Evolutionary conservation across 139 green algal genomes (phyloP).

Genomic region (Micractinium sp.): DNA sequence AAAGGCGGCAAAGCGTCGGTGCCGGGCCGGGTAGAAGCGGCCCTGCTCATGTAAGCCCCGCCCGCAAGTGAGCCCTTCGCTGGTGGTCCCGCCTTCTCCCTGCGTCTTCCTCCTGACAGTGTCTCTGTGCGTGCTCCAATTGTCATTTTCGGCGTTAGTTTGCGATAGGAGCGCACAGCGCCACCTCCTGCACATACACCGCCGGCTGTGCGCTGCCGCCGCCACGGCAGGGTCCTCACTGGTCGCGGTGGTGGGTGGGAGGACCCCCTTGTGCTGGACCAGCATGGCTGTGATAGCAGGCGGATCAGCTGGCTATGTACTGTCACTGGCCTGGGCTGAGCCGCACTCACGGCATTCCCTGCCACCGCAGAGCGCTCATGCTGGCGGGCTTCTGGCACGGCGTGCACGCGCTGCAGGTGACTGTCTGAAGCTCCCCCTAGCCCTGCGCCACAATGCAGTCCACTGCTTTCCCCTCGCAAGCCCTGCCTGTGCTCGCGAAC

Average conservation of each 20-base stretch:
- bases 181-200: not conserved
- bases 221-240: no score
- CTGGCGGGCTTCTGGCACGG: conserved; percentile 20
- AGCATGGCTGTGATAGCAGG: no score
- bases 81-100: not conserved
- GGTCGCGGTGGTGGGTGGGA: no score
- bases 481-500: no score
- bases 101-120: no score
- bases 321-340: not conserved
- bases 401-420: conserved; percentile 26
- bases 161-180: no score
- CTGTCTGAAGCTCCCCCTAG: not conserved
- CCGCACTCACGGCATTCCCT: not conserved
- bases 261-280: no score
- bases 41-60: not conserved
- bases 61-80: not conserved
- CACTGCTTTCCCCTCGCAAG: no score
- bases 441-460: not conserved
- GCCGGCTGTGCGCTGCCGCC: not conserved
- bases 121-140: no score
- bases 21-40: not conserved
- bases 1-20: not conserved
- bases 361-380: not conserved
- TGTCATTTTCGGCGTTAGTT: no score
- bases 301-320: no score